Evolutionary conservation across 2,329 filamentous ascomycete genomes (phyloP), one percentile per base, ranked within the genome.

Genomic region (Rugonectria rugulosa): DNA sequence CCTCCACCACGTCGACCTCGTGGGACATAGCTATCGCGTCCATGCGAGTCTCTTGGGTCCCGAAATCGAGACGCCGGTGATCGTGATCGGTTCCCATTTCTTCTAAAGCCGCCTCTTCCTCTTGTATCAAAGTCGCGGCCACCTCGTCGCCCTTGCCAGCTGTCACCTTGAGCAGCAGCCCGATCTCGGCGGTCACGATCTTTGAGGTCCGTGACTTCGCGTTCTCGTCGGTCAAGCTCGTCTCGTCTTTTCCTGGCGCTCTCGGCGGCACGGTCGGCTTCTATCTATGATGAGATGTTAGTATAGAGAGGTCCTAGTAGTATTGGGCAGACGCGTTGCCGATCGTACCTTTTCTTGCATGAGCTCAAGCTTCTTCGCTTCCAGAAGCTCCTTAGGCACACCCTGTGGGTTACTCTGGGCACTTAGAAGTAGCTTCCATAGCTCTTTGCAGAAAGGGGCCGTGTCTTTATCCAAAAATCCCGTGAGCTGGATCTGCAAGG

Each of bases 381-480:
- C 95, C 3, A 99, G 78, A 36, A 99, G 81, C 74, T 97, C 93
- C 73, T 96, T 94, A 0, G 95, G 94, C 11, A 99, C 92, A 50
- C 95, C 95, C 71, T 95, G 90, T 0, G 92, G 87, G 72, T 88
- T 97, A 34, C 84, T 80, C 74, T 99, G 95, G 9, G 92, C 95
- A 73, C 93, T 97, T 40, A 99, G 77, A 66, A 94, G 90, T 15
- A 99, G 79, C 56, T 88, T 91, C 95, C 95, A 99, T 11, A 99
- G 77, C 60, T 97, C 91, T 71, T 96, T 94, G 74, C 94, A 97
- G 70, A 99, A 99, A 0, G 82, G 76, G 2, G 92, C 81, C 0
- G 92, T 95, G 64, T 98, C 92, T 73, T 96, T 94, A 68, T 97
- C 93, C 64, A 99, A 85, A 68, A 99, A 99, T 2, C 94, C 95